phyloP scores from a whole-genome alignment of 1,284 basidiomycete genomes.

The Ceratobasidium theobromae region DNA sequence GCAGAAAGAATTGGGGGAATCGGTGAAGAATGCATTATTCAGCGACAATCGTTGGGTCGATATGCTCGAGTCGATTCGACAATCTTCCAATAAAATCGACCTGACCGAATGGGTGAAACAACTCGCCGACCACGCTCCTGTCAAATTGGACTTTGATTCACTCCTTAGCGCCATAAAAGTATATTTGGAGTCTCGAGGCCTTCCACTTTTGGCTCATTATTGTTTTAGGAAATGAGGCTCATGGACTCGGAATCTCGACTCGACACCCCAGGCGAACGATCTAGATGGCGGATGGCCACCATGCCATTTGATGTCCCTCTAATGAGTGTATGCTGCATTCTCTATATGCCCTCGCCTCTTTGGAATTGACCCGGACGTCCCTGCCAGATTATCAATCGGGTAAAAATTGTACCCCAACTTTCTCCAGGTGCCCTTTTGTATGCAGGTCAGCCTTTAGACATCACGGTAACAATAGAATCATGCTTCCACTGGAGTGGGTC shows the following conservation, averaged over 20 bases:
- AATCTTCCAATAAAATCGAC: not conserved
- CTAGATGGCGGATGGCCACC: constrained; percentile 64
- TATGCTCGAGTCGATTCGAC: constrained; percentile 11
- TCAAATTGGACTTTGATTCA: constrained; percentile 6
- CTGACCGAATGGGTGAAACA: constrained; percentile 5
- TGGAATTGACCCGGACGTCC: not conserved
- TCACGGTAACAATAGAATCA: constrained; percentile 61
- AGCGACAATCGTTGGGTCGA: constrained; percentile 5
- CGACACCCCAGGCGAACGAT: constrained; percentile 40
- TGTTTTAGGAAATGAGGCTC: not conserved
- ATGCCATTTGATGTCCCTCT: constrained; percentile 82
- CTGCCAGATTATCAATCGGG: constrained; percentile 67
- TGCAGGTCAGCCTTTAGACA: constrained; percentile 76
- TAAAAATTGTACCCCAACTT: constrained; percentile 54
- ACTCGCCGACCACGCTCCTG: constrained; percentile 16
- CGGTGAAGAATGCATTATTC: constrained; percentile 14
- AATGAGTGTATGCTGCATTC: constrained; percentile 62
- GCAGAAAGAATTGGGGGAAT: constrained; percentile 18
- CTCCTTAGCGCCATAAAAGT: constrained; percentile 13
- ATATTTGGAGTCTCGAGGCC: not conserved
- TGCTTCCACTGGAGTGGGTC: constrained; percentile 70
- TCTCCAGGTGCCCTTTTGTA: constrained; percentile 53
- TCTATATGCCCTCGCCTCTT: not conserved
- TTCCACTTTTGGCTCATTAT: not conserved
- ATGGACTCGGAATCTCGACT: constrained; percentile 42